These are phyloP conservation scores for Berkeleyomyces basicola DNA, from an alignment of 2,329 filamentous ascomycete species.

Conservation along the genomic window DNA sequence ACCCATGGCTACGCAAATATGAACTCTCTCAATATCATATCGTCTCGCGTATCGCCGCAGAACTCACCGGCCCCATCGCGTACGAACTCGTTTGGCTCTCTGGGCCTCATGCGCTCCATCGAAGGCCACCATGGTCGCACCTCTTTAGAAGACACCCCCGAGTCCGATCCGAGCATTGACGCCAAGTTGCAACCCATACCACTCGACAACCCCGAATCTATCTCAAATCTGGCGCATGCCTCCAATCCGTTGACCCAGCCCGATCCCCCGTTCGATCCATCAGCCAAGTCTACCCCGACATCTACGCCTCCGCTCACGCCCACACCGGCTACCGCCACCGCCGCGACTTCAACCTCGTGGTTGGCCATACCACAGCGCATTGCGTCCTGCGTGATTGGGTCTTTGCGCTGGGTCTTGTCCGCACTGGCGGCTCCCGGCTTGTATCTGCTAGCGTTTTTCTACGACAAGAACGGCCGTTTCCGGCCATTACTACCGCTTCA, in stretches of 20 bases:
- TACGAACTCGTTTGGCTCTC: slow-evolving; percentile 42
- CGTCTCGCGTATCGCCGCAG: slow-evolving; percentile 56
- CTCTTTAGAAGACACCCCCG: slow-evolving; percentile 24
- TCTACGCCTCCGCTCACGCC: slow-evolving; percentile 23
- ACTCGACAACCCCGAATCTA: slow-evolving; percentile 20
- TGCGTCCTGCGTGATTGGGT: slow-evolving; percentile 53
- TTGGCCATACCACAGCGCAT: slow-evolving; percentile 49
- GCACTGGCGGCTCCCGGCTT: slow-evolving; percentile 65
- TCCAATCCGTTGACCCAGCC: slow-evolving; percentile 20
- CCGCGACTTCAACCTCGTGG: slow-evolving; percentile 23
- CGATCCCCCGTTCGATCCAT: slow-evolving; percentile 5
- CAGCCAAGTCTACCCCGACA: slow-evolving; percentile 47
- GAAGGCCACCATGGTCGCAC: slow-evolving; percentile 17
- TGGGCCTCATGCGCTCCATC: slow-evolving; percentile 29
- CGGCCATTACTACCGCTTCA: slow-evolving; percentile 59
- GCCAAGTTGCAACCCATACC: slow-evolving; percentile 15
- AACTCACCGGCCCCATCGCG: slow-evolving; percentile 39
- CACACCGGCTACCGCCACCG: slow-evolving; percentile 9
- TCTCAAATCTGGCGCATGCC: slow-evolving; percentile 14
- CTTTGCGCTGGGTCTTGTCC: slow-evolving; percentile 61
- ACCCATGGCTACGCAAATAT: slow-evolving; percentile 54
- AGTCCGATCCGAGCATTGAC: slow-evolving; percentile 15
- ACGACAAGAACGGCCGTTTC: slow-evolving; percentile 63
- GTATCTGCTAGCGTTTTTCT: slow-evolving; percentile 70
- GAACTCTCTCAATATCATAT: slow-evolving; percentile 95